Evolutionary conservation across 192 early-diverging fungal genomes (phyloP).

Genomic region (Coemansia erecta): DNA sequence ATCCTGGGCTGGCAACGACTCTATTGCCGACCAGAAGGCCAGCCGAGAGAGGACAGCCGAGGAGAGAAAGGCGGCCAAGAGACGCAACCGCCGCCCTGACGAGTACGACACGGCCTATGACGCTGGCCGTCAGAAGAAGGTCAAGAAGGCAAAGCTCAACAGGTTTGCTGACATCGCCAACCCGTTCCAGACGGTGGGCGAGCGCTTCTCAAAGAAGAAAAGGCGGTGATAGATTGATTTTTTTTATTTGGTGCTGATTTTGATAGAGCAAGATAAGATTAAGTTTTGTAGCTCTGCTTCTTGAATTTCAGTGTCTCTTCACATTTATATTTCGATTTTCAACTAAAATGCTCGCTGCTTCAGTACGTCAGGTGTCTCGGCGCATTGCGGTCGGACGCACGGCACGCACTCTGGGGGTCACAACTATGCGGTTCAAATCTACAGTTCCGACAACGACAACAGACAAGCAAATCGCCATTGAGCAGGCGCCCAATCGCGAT

Average conservation of each 20-base stretch:
- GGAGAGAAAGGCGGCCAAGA: conserved; percentile 41
- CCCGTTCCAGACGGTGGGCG: conserved; percentile 49
- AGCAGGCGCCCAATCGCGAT: conserved; percentile 76
- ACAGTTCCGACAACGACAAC: conserved; percentile 19
- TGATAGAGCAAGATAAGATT: too few relatives aligned
- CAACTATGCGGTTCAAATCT: conserved; percentile 38
- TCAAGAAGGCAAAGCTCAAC: conserved; percentile 59
- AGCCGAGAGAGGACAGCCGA: conserved; percentile 18
- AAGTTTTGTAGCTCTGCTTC: background rate
- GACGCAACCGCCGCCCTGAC: conserved; percentile 57
- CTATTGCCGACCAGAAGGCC: conserved; percentile 30
- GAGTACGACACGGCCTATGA: conserved; percentile 72
- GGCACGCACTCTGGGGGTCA: conserved; percentile 5
- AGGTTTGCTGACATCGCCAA: conserved; percentile 42
- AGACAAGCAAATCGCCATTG: conserved; percentile 23
- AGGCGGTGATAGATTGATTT: too few relatives aligned
- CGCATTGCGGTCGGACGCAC: conserved; percentile 10
- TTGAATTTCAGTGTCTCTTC: background rate
- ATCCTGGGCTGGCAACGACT: conserved; percentile 49
- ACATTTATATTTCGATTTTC: background rate
- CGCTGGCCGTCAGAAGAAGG: conserved; percentile 70
- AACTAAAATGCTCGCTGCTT: conserved; percentile 17
- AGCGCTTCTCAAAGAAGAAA: conserved; percentile 29
- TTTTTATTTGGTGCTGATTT: too few relatives aligned
- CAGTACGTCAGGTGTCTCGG: conserved; percentile 28